Evolutionary conservation across 2,329 filamentous ascomycete species (phyloP).

Genomic region (Curvularia eragrostidis): DNA sequence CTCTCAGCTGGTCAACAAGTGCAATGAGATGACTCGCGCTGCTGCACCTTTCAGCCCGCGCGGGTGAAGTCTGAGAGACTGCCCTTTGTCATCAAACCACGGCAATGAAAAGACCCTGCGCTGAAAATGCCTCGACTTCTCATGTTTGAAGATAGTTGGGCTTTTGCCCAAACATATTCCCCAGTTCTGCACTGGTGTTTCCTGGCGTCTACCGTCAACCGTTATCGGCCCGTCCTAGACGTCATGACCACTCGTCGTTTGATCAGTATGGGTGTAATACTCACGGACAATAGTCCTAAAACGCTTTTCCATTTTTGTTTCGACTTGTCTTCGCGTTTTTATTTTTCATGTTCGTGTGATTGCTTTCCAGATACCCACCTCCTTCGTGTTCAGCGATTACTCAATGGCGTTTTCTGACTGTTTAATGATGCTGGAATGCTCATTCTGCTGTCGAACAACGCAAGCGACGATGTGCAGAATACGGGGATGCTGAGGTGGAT

Average conservation of each 20-base stretch:
- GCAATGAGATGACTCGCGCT: constrained; percentile 43
- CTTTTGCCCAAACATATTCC: background rate
- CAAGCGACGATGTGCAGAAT: constrained; percentile 5
- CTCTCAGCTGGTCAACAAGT: constrained; percentile 51
- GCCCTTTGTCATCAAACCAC: background rate
- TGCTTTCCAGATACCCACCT: constrained; percentile 13
- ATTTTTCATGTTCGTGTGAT: constrained; percentile 12
- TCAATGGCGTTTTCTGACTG: constrained; percentile 7
- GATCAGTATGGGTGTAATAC: background rate
- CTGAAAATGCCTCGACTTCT: constrained; percentile 38
- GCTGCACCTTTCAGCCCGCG: constrained; percentile 25
- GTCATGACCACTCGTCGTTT: background rate
- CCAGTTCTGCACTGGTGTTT: background rate
- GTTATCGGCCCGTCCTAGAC: background rate
- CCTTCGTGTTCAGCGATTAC: constrained; percentile 15
- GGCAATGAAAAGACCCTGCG: constrained; percentile 21
- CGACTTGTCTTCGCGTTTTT: background rate
- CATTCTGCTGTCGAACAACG: constrained; percentile 17
- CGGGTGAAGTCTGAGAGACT: constrained; percentile 13
- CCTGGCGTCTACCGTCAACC: background rate
- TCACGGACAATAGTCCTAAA: background rate
- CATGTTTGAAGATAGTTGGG: background rate
- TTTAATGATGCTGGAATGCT: constrained; percentile 35
- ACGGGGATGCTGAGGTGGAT: constrained; percentile 4
- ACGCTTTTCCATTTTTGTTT: background rate